Percentiles rank a stretch among this genome's conserved stretches.
These are phyloP conservation scores for Fusarium aywerte DNA, from an alignment of 2,329 filamentous ascomycete species.

Conservation along the genomic window DNA sequence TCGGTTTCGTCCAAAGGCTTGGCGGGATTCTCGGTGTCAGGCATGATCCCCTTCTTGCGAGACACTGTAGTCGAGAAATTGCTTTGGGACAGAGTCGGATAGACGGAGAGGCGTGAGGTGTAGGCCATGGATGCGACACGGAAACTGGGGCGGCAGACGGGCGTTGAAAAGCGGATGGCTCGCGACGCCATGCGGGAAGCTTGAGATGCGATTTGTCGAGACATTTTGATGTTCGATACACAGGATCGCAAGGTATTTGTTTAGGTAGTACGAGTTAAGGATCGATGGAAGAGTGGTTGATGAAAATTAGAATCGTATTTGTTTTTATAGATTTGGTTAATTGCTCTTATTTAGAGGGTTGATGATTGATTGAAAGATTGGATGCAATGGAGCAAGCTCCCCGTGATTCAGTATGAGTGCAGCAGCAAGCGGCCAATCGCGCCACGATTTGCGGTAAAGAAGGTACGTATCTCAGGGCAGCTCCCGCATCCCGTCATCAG, in stretches of 20 bases:
- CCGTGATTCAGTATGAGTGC: slow-evolving; percentile 19
- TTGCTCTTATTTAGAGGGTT: slow-evolving; percentile 11
- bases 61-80: slow-evolving; percentile 48
- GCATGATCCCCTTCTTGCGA: slow-evolving; percentile 64
- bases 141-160: slow-evolving; percentile 39
- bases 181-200: slow-evolving; percentile 54
- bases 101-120: background rate
- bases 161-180: slow-evolving; percentile 46
- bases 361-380: slow-evolving; percentile 22
- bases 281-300: background rate
- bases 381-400: slow-evolving; percentile 24
- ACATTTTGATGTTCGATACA: slow-evolving; percentile 43
- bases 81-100: slow-evolving; percentile 37
- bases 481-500: slow-evolving; percentile 32
- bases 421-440: slow-evolving; percentile 28
- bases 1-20: slow-evolving; percentile 54
- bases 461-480: slow-evolving; percentile 37
- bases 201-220: slow-evolving; percentile 50
- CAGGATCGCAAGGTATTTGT: background rate
- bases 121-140: slow-evolving; percentile 27
- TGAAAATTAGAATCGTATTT: background rate
- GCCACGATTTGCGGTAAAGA: background rate
- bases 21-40: slow-evolving; percentile 66
- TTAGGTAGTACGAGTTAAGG: background rate
- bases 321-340: slow-evolving; percentile 9